A percentile compares a stretch with the other conserved stretches of the same genome.
Conservation (phyloP, 805 yeast species). For the Zygoascus biomembranicola region DNA sequence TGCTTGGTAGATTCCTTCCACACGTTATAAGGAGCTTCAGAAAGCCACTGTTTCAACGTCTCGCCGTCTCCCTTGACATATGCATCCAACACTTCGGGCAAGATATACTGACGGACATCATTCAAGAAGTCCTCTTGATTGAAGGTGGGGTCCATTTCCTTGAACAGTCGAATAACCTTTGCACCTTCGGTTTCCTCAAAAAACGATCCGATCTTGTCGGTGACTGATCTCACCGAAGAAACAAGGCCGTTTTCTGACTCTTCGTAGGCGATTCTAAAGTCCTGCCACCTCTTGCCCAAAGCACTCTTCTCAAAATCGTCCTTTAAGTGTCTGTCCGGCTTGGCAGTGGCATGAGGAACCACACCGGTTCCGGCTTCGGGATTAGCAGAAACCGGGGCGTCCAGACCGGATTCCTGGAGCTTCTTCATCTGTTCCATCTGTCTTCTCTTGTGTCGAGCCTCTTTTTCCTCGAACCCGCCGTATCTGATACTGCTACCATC, state of each 20-base stretch:
- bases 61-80: slow-evolving; percentile 85
- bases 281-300: slow-evolving; percentile 55
- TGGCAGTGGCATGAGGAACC: slow-evolving; percentile 72
- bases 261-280: slow-evolving; percentile 58
- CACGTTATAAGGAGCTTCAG: slow-evolving; percentile 94
- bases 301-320: slow-evolving; percentile 58
- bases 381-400: slow-evolving; percentile 64
- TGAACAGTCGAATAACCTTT: slow-evolving; percentile 78
- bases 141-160: slow-evolving; percentile 84
- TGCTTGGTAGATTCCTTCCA: slow-evolving; percentile 91
- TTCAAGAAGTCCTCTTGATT: slow-evolving; percentile 67
- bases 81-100: slow-evolving; percentile 94
- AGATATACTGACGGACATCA: slow-evolving; percentile 82
- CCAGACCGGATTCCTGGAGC: slow-evolving; percentile 48
- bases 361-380: slow-evolving; percentile 64
- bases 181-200: slow-evolving; percentile 97
- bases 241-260: slow-evolving; percentile 91
- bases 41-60: slow-evolving; percentile 80
- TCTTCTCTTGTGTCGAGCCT: slow-evolving; percentile 67
- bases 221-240: slow-evolving; percentile 66
- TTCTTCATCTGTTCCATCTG: slow-evolving; percentile 32
- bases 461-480: slow-evolving; percentile 88
- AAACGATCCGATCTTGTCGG: slow-evolving; percentile 75
- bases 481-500: slow-evolving; percentile 85
- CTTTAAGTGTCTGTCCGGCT: slow-evolving; percentile 64